Evolutionary conservation across 2,329 filamentous ascomycete genomes (phyloP).

Genomic region (Ploettnerulaceae sp.): DNA sequence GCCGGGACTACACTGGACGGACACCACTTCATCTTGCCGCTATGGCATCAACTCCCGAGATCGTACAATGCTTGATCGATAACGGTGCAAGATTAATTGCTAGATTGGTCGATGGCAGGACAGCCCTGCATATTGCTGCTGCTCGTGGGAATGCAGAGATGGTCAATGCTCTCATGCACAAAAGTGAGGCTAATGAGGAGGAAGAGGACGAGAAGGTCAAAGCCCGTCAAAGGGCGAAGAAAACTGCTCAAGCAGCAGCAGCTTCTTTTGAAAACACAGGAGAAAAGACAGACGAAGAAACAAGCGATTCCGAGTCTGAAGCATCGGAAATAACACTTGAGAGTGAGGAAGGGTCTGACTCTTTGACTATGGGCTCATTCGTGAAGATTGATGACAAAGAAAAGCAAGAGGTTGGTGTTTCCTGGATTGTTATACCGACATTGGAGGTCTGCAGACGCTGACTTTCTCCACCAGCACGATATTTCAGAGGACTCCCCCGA

Average conservation of each 20-base stretch:
- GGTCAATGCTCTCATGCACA: constrained; percentile 65
- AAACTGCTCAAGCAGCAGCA: constrained; percentile 12
- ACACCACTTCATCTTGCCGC: constrained; percentile 75
- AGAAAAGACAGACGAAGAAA: constrained; percentile 31
- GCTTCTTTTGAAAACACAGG: not conserved
- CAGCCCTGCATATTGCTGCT: constrained; percentile 77
- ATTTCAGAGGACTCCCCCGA: constrained; percentile 53
- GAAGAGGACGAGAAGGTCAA: constrained; percentile 56
- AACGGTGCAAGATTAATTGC: constrained; percentile 68
- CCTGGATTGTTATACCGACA: not conserved
- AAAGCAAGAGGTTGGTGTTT: constrained; percentile 45
- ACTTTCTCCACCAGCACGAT: constrained; percentile 38
- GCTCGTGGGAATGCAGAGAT: constrained; percentile 64
- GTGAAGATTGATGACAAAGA: constrained; percentile 56
- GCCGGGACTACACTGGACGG: constrained; percentile 72
- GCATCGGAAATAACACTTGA: constrained; percentile 30
- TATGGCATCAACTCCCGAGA: constrained; percentile 60
- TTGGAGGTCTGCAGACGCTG: constrained; percentile 32
- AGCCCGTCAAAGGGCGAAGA: constrained; percentile 33
- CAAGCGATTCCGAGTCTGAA: constrained; percentile 38
- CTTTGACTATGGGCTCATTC: constrained; percentile 65
- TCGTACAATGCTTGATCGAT: constrained; percentile 68
- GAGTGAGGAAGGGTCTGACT: constrained; percentile 36
- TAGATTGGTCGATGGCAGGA: constrained; percentile 72
- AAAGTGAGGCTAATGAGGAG: constrained; percentile 69